Base-by-base conservation (phyloP, 345 rosid genomes). In the Populus alba region DNA sequence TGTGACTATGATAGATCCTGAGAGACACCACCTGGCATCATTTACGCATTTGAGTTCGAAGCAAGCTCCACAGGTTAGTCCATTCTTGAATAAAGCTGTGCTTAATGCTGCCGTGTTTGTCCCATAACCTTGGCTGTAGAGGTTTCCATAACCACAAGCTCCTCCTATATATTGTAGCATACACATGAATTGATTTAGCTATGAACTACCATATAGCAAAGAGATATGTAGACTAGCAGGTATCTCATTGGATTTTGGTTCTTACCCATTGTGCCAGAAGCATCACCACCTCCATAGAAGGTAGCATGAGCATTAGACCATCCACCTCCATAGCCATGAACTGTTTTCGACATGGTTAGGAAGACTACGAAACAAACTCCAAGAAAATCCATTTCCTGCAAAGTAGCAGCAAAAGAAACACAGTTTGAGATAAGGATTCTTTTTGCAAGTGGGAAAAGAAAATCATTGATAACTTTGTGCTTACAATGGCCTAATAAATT, bases 191-290 rank as follows among this genome's bases (percentile, higher is more conserved):
- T 29, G 33, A 25, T 38, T 51, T 17, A 63, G 55, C n/a, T n/a
- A 31, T 29, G 49, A 55, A 73, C 6, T 39, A 8, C 51, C 6
- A 63, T 23, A 25, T 4, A 63, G 33, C 20, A 31, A 59, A 5
- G 53, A 23, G 63, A 45, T 29, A 29, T 27, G 35, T 11, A 38
- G 8, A 9, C 11, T 17, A 3, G 39, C 38, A 29, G 37, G 69
- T 5, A 55, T 55, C 49, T 67, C 33, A 11, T 5, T 75, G 59
- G 3, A 41, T 9, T 61, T 72, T 33, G 38, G 65, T 43, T 43
- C 85, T 77, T 73, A 84, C 87, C 89, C 89, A 87, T 82, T 74
- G 89, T 87, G 29, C 84, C 89, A 73, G 89, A 78, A 55, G 87
- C 87, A 82, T 82, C 83, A 29, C 87, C 83, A 5, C 86, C 89